These are phyloP conservation scores for Moringa oleifera DNA, from an alignment of 345 rosid genomes.

Conservation along the genomic window DNA sequence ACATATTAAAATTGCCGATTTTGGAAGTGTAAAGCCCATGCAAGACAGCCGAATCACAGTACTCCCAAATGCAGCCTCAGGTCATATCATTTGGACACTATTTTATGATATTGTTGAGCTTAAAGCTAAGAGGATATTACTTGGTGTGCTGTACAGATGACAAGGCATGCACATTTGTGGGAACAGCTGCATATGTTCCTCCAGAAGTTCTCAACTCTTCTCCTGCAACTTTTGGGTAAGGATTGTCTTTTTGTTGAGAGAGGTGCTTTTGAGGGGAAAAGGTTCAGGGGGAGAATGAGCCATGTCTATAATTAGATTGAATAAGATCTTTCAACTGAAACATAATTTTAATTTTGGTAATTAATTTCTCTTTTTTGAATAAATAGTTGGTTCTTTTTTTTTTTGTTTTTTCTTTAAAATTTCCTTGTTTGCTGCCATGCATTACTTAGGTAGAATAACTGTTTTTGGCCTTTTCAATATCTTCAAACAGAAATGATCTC, in stretches of 20 bases:
- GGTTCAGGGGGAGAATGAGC: background rate
- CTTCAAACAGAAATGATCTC: constrained; percentile 83
- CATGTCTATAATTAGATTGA: background rate
- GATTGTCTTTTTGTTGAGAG: background rate
- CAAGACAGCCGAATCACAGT: constrained; percentile 85
- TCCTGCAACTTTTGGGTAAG: constrained; percentile 95
- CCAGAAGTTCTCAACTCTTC: constrained; percentile 98
- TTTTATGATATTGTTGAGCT: constrained; percentile 8
- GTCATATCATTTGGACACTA: constrained; percentile 26
- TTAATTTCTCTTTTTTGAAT: background rate
- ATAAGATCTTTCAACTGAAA: constrained; percentile 3
- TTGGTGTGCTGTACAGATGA: constrained; percentile 52
- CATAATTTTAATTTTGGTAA: too few relatives aligned
- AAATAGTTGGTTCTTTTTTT: background rate
- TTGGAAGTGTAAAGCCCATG: constrained; percentile 98
- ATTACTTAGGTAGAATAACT: constrained; percentile 25
- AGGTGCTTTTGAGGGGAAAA: background rate
- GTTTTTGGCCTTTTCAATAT: constrained; percentile 25
- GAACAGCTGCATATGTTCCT: constrained; percentile 98
- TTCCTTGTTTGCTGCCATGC: too few relatives aligned
- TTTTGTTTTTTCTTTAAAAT: constrained; percentile 13
- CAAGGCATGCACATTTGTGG: constrained; percentile 92
- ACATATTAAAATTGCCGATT: constrained; percentile 93
- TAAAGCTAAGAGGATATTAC: constrained; percentile 1
- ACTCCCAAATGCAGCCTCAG: constrained; percentile 92